Percentiles rank a stretch among this genome's conserved stretches.
These are phyloP conservation scores for Phaeomoniella chlamydospora DNA, from an alignment of 2,329 filamentous ascomycete species.

Conservation along the genomic window DNA sequence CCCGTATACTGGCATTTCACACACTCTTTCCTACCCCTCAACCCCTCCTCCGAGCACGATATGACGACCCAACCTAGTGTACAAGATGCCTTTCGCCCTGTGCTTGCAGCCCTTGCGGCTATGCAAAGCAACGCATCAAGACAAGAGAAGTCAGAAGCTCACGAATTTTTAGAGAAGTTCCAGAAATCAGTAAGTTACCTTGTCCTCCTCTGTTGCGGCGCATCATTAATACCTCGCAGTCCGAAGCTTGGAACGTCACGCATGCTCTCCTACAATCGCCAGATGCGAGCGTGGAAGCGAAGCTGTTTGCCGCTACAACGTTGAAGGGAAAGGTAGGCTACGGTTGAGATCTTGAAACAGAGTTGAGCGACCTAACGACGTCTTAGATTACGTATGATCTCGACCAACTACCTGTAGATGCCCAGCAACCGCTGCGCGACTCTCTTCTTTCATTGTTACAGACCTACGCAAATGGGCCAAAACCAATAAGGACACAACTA, in stretches of 20 bases:
- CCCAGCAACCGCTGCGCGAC: constrained; percentile 63
- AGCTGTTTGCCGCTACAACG: constrained; percentile 91
- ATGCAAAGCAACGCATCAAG: constrained; percentile 76
- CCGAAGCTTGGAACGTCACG: constrained; percentile 76
- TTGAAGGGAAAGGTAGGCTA: constrained; percentile 81
- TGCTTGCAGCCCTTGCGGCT: constrained; percentile 76
- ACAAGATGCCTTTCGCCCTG: constrained; percentile 60
- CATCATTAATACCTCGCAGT: constrained; percentile 10
- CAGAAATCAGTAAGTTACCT: constrained; percentile 89
- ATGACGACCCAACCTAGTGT: constrained; percentile 57
- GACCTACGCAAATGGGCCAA: constrained; percentile 66
- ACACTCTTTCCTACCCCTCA: constrained; percentile 5
- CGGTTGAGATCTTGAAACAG: constrained; percentile 2
- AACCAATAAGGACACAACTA: constrained; percentile 74
- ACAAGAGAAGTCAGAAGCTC: constrained; percentile 74
- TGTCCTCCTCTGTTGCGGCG: constrained; percentile 9
- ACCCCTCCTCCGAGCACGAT: constrained; percentile 12
- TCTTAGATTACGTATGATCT: constrained; percentile 92
- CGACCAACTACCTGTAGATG: constrained; percentile 64
- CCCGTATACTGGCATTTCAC: neutral
- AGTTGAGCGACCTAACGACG: constrained; percentile 10
- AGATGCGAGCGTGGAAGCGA: constrained; percentile 65
- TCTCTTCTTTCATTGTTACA: constrained; percentile 73
- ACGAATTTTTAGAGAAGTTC: constrained; percentile 83
- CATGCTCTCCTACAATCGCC: constrained; percentile 71